These are phyloP conservation scores for Tieghemiomyces parasiticus DNA, from an alignment of 192 early-diverging fungal species.

Conservation along the genomic window DNA sequence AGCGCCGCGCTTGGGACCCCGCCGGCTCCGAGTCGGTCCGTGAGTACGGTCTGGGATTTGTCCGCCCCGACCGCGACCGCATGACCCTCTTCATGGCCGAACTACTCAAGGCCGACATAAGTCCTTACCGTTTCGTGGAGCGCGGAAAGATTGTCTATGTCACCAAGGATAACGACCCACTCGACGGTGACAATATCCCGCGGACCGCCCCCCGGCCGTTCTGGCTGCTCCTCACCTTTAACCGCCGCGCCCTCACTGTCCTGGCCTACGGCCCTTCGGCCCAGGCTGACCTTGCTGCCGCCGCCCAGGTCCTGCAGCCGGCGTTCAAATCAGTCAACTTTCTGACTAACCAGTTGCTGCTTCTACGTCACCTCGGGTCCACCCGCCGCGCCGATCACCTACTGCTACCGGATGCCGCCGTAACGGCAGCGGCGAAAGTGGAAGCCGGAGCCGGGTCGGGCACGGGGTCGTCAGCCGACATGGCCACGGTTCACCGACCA, in stretches of 20 bases:
- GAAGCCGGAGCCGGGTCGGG: not conserved
- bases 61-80: constrained; percentile 3
- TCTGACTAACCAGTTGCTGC: constrained; percentile 9
- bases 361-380: constrained; percentile 1
- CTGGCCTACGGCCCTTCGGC: not conserved
- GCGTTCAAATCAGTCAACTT: constrained; percentile 6
- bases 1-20: constrained; percentile 6
- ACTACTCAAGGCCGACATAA: not conserved
- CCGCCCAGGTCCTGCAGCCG: not conserved
- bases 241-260: not conserved
- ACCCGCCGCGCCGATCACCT: not conserved
- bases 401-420: not conserved
- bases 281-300: not conserved
- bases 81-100: constrained; percentile 7
- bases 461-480: too few relatives aligned
- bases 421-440: not conserved
- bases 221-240: constrained; percentile 8
- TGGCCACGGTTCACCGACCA: not conserved
- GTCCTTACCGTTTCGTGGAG: constrained; percentile 7
- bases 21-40: constrained; percentile 10
- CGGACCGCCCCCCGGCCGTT: not conserved
- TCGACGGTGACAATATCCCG: not conserved
- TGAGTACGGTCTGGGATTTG: constrained; percentile 9
- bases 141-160: constrained; percentile 2
- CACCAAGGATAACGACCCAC: not conserved